Percentiles rank a stretch among this genome's conserved stretches.
Conservation (phyloP, 805 yeast species). For the Debaryomyces prosopidis region DNA sequence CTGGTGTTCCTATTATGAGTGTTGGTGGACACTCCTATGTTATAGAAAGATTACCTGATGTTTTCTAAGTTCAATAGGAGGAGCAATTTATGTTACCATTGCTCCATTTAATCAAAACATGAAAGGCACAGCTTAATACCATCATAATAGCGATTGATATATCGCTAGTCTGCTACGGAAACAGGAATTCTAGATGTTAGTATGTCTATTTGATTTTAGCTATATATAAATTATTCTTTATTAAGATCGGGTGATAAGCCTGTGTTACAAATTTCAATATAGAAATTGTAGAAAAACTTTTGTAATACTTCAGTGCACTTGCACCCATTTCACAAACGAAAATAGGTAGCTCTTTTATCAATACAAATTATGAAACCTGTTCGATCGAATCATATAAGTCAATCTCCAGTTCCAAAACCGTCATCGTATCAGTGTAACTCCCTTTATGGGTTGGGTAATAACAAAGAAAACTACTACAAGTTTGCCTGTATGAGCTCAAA, state of each 20-base stretch:
- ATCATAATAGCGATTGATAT: too few species aligned
- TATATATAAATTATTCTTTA: too few species aligned
- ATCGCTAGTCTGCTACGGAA: too few species aligned
- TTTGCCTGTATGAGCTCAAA: not conserved
- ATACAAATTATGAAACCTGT: not conserved
- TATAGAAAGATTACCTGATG: constrained; percentile 93
- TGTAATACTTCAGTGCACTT: too few species aligned
- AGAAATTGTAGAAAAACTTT: too few species aligned
- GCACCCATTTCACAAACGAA: too few species aligned
- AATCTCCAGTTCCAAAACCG: not conserved
- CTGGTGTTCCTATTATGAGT: constrained; percentile 96
- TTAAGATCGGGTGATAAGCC: too few species aligned
- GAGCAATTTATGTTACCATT: not conserved
- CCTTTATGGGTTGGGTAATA: not conserved
- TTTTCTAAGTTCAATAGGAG: constrained; percentile 44
- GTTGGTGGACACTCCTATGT: constrained; percentile 93
- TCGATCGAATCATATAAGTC: not conserved
- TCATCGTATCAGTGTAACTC: not conserved
- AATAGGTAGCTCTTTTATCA: not conserved
- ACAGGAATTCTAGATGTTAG: too few species aligned
- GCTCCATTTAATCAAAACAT: too few species aligned
- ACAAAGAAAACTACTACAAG: constrained; percentile 1
- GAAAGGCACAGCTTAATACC: too few species aligned
- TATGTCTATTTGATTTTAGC: too few species aligned
- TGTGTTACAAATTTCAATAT: too few species aligned